Evolutionary conservation across 495 filamentous ascomycete genomes (phyloP).

Genomic region (Lasiosphaeris hirsuta): DNA sequence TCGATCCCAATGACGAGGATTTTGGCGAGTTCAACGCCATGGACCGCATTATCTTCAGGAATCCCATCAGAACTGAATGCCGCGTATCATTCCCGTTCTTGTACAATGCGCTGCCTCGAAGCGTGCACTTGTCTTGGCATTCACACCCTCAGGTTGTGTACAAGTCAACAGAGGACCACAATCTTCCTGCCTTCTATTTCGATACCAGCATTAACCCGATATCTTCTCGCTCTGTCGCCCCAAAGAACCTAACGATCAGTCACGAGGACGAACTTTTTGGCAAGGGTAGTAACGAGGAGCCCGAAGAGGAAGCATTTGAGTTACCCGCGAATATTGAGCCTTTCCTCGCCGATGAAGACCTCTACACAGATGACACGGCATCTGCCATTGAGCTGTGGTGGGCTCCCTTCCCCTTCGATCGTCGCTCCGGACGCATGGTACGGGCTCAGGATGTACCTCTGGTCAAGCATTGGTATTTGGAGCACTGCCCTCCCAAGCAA

Average conservation of each 20-base stretch:
- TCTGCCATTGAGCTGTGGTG: conserved; percentile 96
- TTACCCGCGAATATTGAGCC: conserved; percentile 78
- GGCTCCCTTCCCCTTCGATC: conserved; percentile 96
- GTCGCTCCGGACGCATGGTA: conserved; percentile 95
- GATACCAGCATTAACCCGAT: conserved; percentile 97
- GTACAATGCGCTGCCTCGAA: conserved; percentile 94
- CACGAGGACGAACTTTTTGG: conserved; percentile 98
- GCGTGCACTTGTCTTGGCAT: conserved; percentile 90
- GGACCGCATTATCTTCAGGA: conserved; percentile 97
- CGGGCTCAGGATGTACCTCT: conserved; percentile 95
- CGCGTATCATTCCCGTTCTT: conserved; percentile 90
- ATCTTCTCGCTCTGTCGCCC: conserved; percentile 88
- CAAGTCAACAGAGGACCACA: conserved; percentile 80
- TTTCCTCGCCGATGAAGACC: conserved; percentile 84
- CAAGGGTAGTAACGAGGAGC: conserved; percentile 74
- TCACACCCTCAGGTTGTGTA: conserved; percentile 93
- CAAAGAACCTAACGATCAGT: conserved; percentile 88
- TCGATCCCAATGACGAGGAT: conserved; percentile 98
- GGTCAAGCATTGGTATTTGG: conserved; percentile 98
- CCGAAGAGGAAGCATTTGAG: conserved; percentile 71
- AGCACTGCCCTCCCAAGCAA: conserved; percentile 84
- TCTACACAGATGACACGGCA: conserved; percentile 86
- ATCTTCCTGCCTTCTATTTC: conserved; percentile 94
- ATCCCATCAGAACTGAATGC: conserved; percentile 94
- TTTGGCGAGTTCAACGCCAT: conserved; percentile 99